Base-by-base conservation (phyloP, 1,139 yeast species). In the Debaryomyces sp. region DNA sequence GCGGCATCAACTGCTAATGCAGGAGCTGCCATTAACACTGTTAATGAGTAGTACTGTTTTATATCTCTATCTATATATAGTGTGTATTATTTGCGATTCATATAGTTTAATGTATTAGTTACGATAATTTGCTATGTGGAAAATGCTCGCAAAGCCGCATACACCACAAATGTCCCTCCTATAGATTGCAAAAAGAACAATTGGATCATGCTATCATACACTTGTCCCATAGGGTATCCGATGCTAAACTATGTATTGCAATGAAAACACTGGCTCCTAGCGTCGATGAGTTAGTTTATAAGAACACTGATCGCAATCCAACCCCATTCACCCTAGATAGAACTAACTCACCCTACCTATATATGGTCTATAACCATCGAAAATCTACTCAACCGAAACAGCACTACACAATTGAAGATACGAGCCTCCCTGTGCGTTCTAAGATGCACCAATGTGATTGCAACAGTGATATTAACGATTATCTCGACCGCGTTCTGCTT, bases 11-110 rank as follows among this genome's bases (percentile, higher is more conserved):
- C 56, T 36, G 52, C 51, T 7, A 49, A 44, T 32, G 52, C 56
- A 34, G 53, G 45, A 12, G 54, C 54, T 27, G 57, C 58, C 22
- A 51, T 51, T n/a, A 49, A 47, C 24, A 47, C 58, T 18, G 48
- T 48, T 10, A 54, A 50, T 33, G 43, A 51, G 15, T 41, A 30
- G 30, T 21, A 3, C 15, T 37, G 8, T 22, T n/a, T 10, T 4
- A 32, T 8, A 37, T 37, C 23, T 37, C 15, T 13, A 13, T 26
- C 13, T 37, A 23, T 23, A 23, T 26, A 24, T 7, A 24, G 13
- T 22, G 21, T 13, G 21, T 23, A 37, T 13, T 30, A 32, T 32
- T 35, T 35, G 39, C 32, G 17, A 33, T 30, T 32, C 10, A 17
- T 41, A 24, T n/a, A 22, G 36, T 22, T 24, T 41, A 34, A 41